Evolutionary conservation across 1,139 yeast genomes (phyloP).

Genomic region (Magnusiomyces magnusii): DNA sequence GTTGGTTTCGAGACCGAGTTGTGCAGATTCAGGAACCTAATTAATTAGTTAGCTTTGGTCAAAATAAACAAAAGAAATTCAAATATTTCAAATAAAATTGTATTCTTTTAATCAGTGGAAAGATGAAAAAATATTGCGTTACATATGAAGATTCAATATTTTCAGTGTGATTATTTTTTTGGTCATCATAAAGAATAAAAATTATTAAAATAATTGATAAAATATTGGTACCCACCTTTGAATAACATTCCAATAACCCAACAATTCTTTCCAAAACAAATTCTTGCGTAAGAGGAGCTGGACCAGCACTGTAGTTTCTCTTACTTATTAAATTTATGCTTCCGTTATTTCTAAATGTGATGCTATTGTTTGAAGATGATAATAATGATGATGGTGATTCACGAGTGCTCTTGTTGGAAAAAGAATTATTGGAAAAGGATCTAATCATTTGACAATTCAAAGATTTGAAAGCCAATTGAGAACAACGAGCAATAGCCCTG

Average conservation of each 20-base stretch:
- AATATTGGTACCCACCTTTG: constrained; percentile 43
- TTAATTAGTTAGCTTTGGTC: not conserved
- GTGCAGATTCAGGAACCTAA: constrained; percentile 27
- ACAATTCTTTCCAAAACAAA: constrained; percentile 62
- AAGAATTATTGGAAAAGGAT: not conserved
- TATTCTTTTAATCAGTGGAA: constrained; percentile 1
- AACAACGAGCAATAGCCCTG: not conserved
- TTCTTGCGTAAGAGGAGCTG: constrained; percentile 33
- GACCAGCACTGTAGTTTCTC: constrained; percentile 32
- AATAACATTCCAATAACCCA: constrained; percentile 72
- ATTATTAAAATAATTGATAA: not conserved
- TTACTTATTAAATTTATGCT: constrained; percentile 1
- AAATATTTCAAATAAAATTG: not conserved
- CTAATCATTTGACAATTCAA: not conserved
- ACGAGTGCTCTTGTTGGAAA: not conserved
- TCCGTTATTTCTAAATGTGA: not conserved
- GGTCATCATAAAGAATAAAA: constrained; percentile 1
- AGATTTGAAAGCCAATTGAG: not conserved
- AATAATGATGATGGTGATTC: not conserved
- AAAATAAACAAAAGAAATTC: not conserved
- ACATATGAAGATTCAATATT: constrained; percentile 7
- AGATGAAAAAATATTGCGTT: constrained; percentile 7
- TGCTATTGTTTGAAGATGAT: not conserved
- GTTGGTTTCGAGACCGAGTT: constrained; percentile 52
- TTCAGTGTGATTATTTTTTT: constrained; percentile 9